Evolutionary conservation across 225 moss, liverwort and hornwort genomes (phyloP).

Genomic region (Straminergon stramineum): DNA sequence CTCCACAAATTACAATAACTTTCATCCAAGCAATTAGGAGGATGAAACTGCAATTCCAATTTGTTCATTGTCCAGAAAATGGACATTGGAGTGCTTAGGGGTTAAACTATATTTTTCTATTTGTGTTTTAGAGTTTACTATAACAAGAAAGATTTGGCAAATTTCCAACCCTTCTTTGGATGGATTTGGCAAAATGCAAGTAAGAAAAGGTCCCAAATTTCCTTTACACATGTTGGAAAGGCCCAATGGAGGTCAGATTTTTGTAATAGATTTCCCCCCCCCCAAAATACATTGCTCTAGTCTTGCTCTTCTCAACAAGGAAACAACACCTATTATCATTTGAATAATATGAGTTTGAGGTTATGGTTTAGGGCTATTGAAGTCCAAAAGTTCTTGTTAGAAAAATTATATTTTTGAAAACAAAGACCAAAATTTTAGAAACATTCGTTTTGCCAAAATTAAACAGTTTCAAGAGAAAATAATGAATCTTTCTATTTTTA

Average conservation of each 20-base stretch:
- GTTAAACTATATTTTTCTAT: neutral
- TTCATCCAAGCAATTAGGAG: too few relatives aligned
- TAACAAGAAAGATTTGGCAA: neutral
- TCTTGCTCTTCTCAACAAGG: neutral
- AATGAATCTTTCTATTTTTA: neutral
- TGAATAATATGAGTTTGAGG: neutral
- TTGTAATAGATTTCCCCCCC: neutral
- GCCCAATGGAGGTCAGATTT: neutral
- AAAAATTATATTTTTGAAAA: too few relatives aligned
- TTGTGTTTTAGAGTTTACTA: neutral
- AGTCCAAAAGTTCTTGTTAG: neutral
- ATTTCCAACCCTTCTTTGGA: neutral
- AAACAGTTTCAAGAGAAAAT: neutral
- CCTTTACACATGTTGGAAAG: neutral
- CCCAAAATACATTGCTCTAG: fast-evolving
- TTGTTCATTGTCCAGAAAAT: too few relatives aligned
- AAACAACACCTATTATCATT: neutral
- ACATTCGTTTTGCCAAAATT: too few relatives aligned
- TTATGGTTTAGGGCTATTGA: neutral
- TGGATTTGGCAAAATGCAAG: neutral
- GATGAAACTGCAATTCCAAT: too few relatives aligned
- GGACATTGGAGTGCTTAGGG: too few relatives aligned
- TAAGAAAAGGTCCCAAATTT: neutral
- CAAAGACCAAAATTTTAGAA: neutral
- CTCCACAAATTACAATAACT: too few relatives aligned